Base-by-base conservation (phyloP, 495 filamentous ascomycete genomes). In the Neurospora intermedia region DNA sequence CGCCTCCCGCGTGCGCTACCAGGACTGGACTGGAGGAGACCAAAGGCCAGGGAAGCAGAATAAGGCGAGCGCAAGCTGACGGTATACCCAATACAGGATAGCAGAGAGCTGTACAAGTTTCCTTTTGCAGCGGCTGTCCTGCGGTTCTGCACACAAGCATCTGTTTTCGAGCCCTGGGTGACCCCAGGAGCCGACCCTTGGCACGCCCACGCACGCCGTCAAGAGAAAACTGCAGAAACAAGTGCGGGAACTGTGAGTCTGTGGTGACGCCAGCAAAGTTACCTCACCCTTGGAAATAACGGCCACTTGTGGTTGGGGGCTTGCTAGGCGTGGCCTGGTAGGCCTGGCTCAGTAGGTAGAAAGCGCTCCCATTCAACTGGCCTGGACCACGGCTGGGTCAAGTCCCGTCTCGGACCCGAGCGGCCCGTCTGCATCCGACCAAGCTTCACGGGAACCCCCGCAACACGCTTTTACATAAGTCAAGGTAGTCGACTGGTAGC, bases 381-480 rank as follows among this genome's bases (percentile, higher is more conserved):
- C 27, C 54, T 62, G 27, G 3, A 16, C 23, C 54, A 62, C 54
- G 54, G 27, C 54, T 62, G 35, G 27, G 71, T 39, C 69, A 31
- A 46, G 71, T 62, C 62, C 35, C 43, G 42, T 42, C 40, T 76
- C 76, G 76, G 76, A 75, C 76, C 76, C 76, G 76, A 77, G 74
- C 76, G 74, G 76, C 69, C 41, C 66, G 23, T 62, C 72, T 70
- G 69, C 74, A 38, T 71, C 41, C 70, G 45, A 72, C 27, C 39
- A 70, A 42, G 70, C 54, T 54, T 54, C 43, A 75, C 54, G 42
- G 59, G 35, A 16, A 72, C 31, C 70, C 41, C 31, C 43, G 43
- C 43, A 23, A 46, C 38, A 72, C 11, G 2, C 6, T 15, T 62
- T 62, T 62, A 62, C 54, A 62, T 62, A 62, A 62, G 54, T 62